These are phyloP conservation scores for Endothia cerciana DNA, from an alignment of 2,329 filamentous ascomycete species.

Conservation along the genomic window DNA sequence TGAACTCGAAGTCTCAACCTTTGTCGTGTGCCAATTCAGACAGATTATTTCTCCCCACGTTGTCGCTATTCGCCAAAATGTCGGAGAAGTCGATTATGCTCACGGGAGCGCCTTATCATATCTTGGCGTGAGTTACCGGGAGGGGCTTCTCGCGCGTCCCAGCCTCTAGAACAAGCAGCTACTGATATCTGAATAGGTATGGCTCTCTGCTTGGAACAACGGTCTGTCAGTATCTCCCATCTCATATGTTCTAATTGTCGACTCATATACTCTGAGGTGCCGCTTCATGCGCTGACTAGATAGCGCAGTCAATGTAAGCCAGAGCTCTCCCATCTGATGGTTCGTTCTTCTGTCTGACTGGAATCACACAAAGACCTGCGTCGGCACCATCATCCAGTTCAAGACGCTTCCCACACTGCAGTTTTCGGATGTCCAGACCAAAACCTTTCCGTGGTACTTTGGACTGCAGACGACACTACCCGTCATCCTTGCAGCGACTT, in stretches of 20 bases:
- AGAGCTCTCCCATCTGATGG: background rate
- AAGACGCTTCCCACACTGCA: conserved; percentile 75
- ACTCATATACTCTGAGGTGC: background rate
- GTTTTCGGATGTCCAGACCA: conserved; percentile 80
- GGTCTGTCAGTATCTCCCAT: conserved; percentile 69
- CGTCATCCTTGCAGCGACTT: conserved; percentile 75
- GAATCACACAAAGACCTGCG: conserved; percentile 65
- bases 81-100: conserved; percentile 54
- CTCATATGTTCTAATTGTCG: background rate
- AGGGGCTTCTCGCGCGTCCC: background rate
- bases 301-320: conserved; percentile 26
- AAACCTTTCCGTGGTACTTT: conserved; percentile 89
- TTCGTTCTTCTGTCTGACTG: conserved; percentile 14
- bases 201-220: conserved; percentile 85
- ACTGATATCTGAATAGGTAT: conserved; percentile 61
- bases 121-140: conserved; percentile 62
- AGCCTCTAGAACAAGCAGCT: conserved; percentile 5
- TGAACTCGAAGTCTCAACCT: background rate
- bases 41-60: background rate
- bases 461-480: conserved; percentile 78
- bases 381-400: conserved; percentile 75
- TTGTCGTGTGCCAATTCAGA: background rate
- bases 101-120: conserved; percentile 74
- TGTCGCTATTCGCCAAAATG: conserved; percentile 42
- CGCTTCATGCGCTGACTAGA: conserved; percentile 4